phyloP scores from a whole-genome alignment of 148 eudicot genomes.

The Cornus florida region DNA sequence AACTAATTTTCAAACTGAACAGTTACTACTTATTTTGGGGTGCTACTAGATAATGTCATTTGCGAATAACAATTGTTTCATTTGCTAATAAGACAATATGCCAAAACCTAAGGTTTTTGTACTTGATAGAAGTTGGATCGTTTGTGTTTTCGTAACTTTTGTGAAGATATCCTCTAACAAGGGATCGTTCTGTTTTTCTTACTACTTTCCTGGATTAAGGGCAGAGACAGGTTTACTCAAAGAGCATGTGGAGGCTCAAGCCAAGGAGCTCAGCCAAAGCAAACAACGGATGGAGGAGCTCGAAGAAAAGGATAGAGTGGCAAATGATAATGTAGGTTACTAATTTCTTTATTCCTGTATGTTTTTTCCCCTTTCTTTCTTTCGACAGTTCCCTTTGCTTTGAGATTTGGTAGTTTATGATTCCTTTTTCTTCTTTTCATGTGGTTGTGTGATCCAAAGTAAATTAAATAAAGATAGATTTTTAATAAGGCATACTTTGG shows the following conservation, averaged over 20 bases:
- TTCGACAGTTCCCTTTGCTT: not conserved
- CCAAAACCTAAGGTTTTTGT: no score
- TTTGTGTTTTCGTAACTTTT: no score
- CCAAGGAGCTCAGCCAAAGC: conserved; percentile 69
- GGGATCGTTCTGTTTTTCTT: conserved; percentile 22
- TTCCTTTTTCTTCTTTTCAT: no score
- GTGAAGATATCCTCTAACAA: not conserved
- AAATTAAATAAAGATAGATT: no score
- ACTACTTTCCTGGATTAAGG: conserved; percentile 61
- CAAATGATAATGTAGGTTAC: conserved; percentile 75
- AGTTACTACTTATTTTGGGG: not conserved
- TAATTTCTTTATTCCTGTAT: not conserved
- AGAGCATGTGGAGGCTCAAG: conserved; percentile 72
- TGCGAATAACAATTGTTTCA: no score
- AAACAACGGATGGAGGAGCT: conserved; percentile 80
- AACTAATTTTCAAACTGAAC: not conserved
- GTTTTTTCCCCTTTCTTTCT: not conserved
- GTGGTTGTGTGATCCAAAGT: not conserved
- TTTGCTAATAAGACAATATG: no score
- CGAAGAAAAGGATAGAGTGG: conserved; percentile 88
- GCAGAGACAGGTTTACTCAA: conserved; percentile 81
- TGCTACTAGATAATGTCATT: no score
- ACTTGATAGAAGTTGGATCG: no score
- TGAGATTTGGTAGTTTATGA: not conserved
- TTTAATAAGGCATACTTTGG: no score